These are phyloP conservation scores for Bretziella fagacearum DNA, from an alignment of 2,329 filamentous ascomycete species.

Conservation along the genomic window DNA sequence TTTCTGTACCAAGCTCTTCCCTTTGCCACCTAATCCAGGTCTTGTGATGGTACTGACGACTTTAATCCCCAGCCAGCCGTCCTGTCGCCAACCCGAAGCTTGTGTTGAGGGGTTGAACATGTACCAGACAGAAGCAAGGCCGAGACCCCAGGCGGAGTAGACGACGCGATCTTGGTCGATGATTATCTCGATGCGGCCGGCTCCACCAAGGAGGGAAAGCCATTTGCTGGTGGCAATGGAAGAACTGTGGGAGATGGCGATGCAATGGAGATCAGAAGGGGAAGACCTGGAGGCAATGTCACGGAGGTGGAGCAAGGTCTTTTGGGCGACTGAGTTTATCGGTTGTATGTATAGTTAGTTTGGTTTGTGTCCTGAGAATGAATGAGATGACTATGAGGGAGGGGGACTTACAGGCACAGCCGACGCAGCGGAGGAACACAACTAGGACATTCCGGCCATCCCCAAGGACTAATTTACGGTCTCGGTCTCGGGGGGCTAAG, in stretches of 20 bases:
- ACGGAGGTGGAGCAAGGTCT: conserved; percentile 39
- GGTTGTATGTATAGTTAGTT: background rate
- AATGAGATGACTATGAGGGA: conserved; percentile 7
- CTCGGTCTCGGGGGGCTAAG: conserved; percentile 30
- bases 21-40: conserved; percentile 5
- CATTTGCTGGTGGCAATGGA: conserved; percentile 37
- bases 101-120: conserved; percentile 37
- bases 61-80: conserved; percentile 34
- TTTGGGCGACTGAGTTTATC: conserved; percentile 37
- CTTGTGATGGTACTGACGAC: conserved; percentile 29
- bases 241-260: conserved; percentile 44
- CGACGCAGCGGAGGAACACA: conserved; percentile 37
- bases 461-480: conserved; percentile 27
- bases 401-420: conserved; percentile 34
- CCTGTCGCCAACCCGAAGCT: conserved; percentile 33
- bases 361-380: background rate
- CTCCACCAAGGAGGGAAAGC: conserved; percentile 39
- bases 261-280: conserved; percentile 31
- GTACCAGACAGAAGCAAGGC: conserved; percentile 32
- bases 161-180: conserved; percentile 38
- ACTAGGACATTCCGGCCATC: conserved; percentile 30
- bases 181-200: conserved; percentile 38
- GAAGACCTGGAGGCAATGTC: conserved; percentile 34
- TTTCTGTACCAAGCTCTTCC: conserved; percentile 4
- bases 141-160: conserved; percentile 44